These are phyloP conservation scores for Anastatica hierochuntica DNA, from an alignment of 345 rosid genomes.

Conservation along the genomic window DNA sequence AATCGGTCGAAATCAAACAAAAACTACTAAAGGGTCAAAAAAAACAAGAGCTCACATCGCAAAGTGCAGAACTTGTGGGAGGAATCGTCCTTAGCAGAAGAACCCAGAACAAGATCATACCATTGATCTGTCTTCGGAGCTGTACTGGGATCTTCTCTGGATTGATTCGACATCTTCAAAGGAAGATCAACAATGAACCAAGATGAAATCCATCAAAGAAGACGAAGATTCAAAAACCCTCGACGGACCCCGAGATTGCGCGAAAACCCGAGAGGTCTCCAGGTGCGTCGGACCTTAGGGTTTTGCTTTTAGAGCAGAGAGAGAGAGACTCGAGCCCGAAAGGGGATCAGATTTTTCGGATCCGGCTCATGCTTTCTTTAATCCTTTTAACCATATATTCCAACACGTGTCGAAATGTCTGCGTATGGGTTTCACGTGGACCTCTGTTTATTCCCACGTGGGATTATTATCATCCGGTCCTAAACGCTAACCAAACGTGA, in stretches of 20 bases:
- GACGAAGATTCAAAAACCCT: neutral
- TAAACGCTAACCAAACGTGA: neutral
- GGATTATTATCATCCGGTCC: neutral
- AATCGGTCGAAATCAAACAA: no score
- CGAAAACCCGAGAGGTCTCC: neutral
- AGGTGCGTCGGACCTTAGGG: no score
- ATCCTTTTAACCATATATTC: neutral
- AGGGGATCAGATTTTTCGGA: neutral
- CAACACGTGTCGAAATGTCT: neutral
- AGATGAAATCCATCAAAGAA: slow-evolving; percentile 9
- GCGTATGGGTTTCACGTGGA: neutral
- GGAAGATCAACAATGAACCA: slow-evolving; percentile 6
- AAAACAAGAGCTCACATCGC: slow-evolving; percentile 39
- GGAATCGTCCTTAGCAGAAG: slow-evolving; percentile 51
- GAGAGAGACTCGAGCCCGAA: no score
- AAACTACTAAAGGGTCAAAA: neutral
- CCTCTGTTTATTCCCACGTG: slow-evolving; percentile 10
- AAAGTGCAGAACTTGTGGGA: slow-evolving; percentile 61
- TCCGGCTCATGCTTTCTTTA: neutral
- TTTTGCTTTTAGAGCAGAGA: slow-evolving; percentile 14
- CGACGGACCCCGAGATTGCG: neutral
- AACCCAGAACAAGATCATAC: slow-evolving; percentile 65
- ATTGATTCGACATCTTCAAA: slow-evolving; percentile 44
- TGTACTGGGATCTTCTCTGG: slow-evolving; percentile 48
- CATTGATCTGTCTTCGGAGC: slow-evolving; percentile 72